Evolutionary conservation across 129 eudicot genomes (phyloP), one percentile per base, ranked within the genome.

Genomic region (Silybum marianum): DNA sequence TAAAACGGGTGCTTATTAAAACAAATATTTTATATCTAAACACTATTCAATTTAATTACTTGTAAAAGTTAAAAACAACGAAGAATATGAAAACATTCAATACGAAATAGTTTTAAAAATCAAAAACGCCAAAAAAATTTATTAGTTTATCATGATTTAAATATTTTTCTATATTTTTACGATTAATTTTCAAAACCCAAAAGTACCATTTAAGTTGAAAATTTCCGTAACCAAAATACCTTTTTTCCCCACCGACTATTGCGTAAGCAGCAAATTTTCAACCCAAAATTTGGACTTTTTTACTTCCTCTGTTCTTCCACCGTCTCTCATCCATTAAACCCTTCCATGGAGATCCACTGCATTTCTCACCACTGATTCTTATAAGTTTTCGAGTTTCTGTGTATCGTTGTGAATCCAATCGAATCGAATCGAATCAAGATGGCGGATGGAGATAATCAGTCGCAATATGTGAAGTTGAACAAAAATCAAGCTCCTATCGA

Each of bases 401-500:
- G 66, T 58, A 22, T 4, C 4, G 63, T 16, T 6, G 63, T 16
- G 23, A 58, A 58, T 58, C 10, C 3, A 58, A 80, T 85, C 86
- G 2, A 58, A 58, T 58, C 10, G 10, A 18, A 80, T 85, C 86
- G n/a, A n/a, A n/a, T n/a, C n/a, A n/a, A 75, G 86, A 90, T 92
- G 94, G 86, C 91, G 72, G 98, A 93, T 23, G 93, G 81, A 32
- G 79, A 84, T 48, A 86, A 40, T 67, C 86, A 78, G 22, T 89
- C 93, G 26, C 82, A 84, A 78, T 94, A 94, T 54, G 98, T 94
- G 75, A 94, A 91, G 82, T 71, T 94, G 85, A 90, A 84, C 69
- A 94, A 94, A 78, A 90, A 89, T 78, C 98, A 88, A 74, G 86
- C 88, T 8, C 91, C 95, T 4, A 19, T 81, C 42, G 90, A 91